These are phyloP conservation scores for Oryza glumipatula DNA, from an alignment of 176 grass and related monocot species.

Conservation along the genomic window DNA sequence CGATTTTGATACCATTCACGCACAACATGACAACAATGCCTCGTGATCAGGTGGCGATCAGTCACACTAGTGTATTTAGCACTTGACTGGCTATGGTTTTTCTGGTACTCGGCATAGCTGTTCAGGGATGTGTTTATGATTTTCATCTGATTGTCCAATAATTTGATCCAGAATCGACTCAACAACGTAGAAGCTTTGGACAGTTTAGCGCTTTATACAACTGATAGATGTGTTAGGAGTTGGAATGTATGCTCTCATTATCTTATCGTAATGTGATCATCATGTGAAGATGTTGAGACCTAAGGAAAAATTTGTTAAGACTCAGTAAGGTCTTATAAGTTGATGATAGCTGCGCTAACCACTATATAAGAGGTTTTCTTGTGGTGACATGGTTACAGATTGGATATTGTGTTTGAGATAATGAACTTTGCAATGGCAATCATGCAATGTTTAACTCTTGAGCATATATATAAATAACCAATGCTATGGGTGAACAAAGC, in stretches of 20 bases:
- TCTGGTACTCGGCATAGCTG: neutral
- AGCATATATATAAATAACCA: neutral
- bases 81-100: neutral
- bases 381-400: neutral
- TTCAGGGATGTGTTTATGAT: neutral
- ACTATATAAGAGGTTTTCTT: constrained; percentile 3
- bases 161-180: neutral
- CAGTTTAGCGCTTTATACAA: neutral
- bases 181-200: neutral
- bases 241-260: neutral
- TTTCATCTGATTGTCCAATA: constrained; percentile 11
- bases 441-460: neutral
- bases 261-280: neutral
- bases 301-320: neutral
- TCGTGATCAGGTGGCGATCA: neutral
- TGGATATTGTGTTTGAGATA: neutral
- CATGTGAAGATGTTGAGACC: neutral
- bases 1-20: neutral
- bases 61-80: neutral
- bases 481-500: neutral
- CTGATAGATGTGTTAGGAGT: neutral
- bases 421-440: neutral
- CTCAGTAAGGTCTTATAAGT: neutral
- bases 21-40: neutral
- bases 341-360: neutral